Conservation (phyloP, 805 yeast genomes). For the Blastobotrys terrestris region DNA sequence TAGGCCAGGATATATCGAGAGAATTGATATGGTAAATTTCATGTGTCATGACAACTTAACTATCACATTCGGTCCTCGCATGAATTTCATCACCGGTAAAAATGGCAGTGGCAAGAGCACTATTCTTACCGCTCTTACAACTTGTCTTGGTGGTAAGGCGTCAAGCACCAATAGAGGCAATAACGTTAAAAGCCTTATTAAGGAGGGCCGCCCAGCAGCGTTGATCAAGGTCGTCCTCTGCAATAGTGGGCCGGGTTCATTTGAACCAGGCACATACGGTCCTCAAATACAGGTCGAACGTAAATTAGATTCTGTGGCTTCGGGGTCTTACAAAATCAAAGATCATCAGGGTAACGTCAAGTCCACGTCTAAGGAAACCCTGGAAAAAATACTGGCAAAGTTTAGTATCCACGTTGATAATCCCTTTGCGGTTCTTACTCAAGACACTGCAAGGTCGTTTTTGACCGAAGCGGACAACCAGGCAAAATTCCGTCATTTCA, state of each 20-base stretch:
- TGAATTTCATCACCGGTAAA: constrained; percentile 82
- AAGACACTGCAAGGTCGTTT: constrained; percentile 89
- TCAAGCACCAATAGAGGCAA: constrained; percentile 80
- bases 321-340: constrained; percentile 48
- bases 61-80: constrained; percentile 65
- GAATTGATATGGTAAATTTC: constrained; percentile 61
- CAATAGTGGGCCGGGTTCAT: constrained; percentile 40
- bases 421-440: constrained; percentile 88
- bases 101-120: constrained; percentile 94
- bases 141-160: constrained; percentile 86
- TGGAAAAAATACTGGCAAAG: constrained; percentile 61
- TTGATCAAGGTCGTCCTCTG: constrained; percentile 55
- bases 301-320: constrained; percentile 44
- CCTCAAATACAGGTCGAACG: constrained; percentile 64
- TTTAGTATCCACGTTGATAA: constrained; percentile 79
- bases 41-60: constrained; percentile 73
- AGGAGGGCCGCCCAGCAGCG: constrained; percentile 69
- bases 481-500: constrained; percentile 68
- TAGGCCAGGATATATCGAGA: constrained; percentile 60
- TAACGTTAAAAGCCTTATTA: constrained; percentile 60
- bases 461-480: constrained; percentile 68
- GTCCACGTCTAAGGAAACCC: constrained; percentile 45
- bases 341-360: constrained; percentile 44
- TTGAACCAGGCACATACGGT: constrained; percentile 67
- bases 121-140: constrained; percentile 75